Percentiles rank a stretch among this genome's conserved stretches.
Evolutionary conservation across 164 flowering plant species (phyloP).

Genomic region (Protea cynaroides): DNA sequence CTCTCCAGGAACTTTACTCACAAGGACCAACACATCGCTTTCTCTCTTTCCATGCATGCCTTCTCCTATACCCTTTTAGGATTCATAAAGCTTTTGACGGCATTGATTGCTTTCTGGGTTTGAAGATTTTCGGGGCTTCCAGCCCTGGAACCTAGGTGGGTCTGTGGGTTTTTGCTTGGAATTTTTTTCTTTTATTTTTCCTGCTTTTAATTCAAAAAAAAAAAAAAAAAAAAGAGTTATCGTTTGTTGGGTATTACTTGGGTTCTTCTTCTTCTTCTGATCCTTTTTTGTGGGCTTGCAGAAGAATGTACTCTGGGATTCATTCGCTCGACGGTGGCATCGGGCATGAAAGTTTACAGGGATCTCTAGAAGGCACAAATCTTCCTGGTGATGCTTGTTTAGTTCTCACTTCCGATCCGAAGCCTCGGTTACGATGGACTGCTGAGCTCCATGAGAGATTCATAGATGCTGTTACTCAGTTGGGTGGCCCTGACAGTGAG

Average conservation of each 20-base stretch:
- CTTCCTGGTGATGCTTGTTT: slow-evolving; percentile 54
- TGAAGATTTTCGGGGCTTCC: slow-evolving; percentile 3
- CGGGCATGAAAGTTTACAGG: slow-evolving; percentile 16
- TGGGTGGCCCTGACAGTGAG: slow-evolving; percentile 50
- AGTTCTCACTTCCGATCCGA: slow-evolving; percentile 42
- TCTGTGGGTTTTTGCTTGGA: not conserved
- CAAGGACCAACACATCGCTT: slow-evolving; percentile 3
- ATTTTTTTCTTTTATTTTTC: not conserved
- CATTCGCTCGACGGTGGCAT: slow-evolving; percentile 11
- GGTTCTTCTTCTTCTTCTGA: not conserved
- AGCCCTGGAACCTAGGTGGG: not conserved
- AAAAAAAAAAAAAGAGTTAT: not conserved
- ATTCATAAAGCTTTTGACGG: not conserved
- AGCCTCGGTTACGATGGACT: slow-evolving; percentile 56
- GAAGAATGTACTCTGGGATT: slow-evolving; percentile 16
- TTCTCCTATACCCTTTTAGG: not conserved
- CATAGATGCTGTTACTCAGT: slow-evolving; percentile 52
- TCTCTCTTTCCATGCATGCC: not conserved
- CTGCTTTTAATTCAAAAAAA: not conserved
- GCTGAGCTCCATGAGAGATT: slow-evolving; percentile 50
- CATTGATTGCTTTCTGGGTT: not conserved
- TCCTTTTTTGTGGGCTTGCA: not conserved
- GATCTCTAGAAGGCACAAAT: slow-evolving; percentile 36
- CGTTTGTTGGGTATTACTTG: not conserved
- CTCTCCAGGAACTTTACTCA: not conserved